Evolutionary conservation across 208 protist species (phyloP), one percentile per base, ranked within the genome.

Genomic region (Trypanosoma rangeli): DNA sequence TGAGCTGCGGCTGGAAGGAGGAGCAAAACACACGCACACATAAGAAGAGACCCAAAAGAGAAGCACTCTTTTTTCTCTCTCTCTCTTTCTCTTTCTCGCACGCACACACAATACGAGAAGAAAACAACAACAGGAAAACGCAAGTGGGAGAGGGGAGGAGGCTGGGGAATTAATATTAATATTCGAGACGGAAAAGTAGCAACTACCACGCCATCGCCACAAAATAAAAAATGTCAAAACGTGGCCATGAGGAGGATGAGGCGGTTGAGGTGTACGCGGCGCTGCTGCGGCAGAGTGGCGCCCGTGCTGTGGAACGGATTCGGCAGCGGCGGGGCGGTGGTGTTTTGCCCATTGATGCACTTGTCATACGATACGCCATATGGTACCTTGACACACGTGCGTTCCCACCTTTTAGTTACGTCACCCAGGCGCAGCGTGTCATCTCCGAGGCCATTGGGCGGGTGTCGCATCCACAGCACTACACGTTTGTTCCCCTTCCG

Each of bases 351-450:
- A 93, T 95, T 58, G 90, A 95, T 46, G 64, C 82, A 5, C 74
- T 95, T 5, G 80, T 93, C 1, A 84, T 95, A 59, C 82, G 84
- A 18, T 95, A 85, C 69, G 80, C 76, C 48, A 77, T 90, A 78
- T 80, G 88, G 65, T 95, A 91, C 68, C 74, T 95, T 29, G 79
- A 89, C 57, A 72, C 64, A 22, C 18, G 42, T 0, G 74, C 82
- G 0, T 80, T 78, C 53, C 73, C 84, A 0, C 12, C 74, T 1
- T 80, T 74, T 46, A 87, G 90, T 53, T 93, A 89, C 62, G 42
- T 92, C n/a, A 71, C 80, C 0, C 82, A 92, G n/a, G 85, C 90
- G 8, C 85, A 90, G 55, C 80, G 83, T 20, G 42, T 92, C 0
- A 71, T 95, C 26, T 87, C 90, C 15, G 67, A 75, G 29, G 80